Conservation (phyloP, 1,139 yeast genomes). For the Taphrina communis region DNA sequence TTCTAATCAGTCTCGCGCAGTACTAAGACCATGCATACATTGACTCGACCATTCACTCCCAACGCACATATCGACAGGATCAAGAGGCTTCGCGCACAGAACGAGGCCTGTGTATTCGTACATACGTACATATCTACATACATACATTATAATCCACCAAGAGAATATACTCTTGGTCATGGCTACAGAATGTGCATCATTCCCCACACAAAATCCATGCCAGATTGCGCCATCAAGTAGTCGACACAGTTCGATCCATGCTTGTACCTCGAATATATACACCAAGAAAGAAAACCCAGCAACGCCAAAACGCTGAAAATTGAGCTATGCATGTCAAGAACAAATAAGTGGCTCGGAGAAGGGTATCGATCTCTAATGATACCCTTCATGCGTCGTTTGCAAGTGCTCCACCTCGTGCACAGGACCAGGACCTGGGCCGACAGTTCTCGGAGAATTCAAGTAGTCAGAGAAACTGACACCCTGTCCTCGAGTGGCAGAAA, state of each 20-base stretch:
- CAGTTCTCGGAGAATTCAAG: conserved; percentile 21
- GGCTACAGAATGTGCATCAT: no score
- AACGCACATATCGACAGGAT: no score
- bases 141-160: no score
- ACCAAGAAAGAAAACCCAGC: neutral
- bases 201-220: no score
- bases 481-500: conserved; percentile 19
- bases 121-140: no score
- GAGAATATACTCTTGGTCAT: no score
- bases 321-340: neutral
- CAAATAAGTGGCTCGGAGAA: neutral
- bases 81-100: no score
- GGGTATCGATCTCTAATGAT: neutral
- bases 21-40: no score
- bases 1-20: no score
- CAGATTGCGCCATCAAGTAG: neutral
- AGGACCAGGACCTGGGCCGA: conserved; percentile 20
- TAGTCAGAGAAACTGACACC: conserved; percentile 21
- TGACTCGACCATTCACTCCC: no score
- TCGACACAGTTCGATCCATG: neutral
- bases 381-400: conserved; percentile 5
- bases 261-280: neutral
- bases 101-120: no score
- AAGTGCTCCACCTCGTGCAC: conserved; percentile 21
- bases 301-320: neutral